Evolutionary conservation across 1,284 basidiomycete species (phyloP), one percentile per base, ranked within the genome.

Genomic region (Marasmius sp.): DNA sequence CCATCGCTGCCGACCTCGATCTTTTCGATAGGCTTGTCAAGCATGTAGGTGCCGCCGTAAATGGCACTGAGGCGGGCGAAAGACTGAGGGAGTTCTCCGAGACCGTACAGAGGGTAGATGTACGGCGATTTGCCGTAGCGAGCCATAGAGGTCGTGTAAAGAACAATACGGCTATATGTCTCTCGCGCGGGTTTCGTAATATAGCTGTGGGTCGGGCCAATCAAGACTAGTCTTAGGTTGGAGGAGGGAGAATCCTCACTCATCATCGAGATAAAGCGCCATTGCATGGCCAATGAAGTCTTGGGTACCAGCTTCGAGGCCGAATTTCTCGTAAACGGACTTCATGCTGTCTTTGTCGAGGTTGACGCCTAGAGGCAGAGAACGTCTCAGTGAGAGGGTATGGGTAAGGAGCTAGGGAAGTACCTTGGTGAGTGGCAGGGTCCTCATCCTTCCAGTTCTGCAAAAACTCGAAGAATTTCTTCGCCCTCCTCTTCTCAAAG

Each of bases 211-310:
- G 49, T 58, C 16, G 51, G 38, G 59, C 65, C 59, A 66, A 56
- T 59, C 41, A 56, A 58, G n/a, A 33, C 52, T 39, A 38, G 36
- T 14, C 52, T 39, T 20, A 38, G n/a, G 51, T 10, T 5, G n/a
- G 22, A 34, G 45, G 18, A 62, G 56, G 37, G 43, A n/a, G 16
- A 58, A 48, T 20, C 80, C 93, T 78, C 74, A 97, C 94, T 96
- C 93, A 74, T 99, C 97, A 72, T 98, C 95, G 52, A 98, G 85
- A 80, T 98, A 95, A 59, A 99, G 87, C 4, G 96, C 97, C 97
- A 99, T 98, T 62, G 97, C 96, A 75, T 99, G 97, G 34, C 97
- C 97, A 73, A 99, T 93, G 77, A 99, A 99, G 80, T 99, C 97
- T 75, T 98, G 95, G 57, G 97, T 99, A 57, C 97, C 97, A 63